phyloP scores from a whole-genome alignment of 2,329 filamentous ascomycete genomes.

The Akanthomyces dipterigenus region DNA sequence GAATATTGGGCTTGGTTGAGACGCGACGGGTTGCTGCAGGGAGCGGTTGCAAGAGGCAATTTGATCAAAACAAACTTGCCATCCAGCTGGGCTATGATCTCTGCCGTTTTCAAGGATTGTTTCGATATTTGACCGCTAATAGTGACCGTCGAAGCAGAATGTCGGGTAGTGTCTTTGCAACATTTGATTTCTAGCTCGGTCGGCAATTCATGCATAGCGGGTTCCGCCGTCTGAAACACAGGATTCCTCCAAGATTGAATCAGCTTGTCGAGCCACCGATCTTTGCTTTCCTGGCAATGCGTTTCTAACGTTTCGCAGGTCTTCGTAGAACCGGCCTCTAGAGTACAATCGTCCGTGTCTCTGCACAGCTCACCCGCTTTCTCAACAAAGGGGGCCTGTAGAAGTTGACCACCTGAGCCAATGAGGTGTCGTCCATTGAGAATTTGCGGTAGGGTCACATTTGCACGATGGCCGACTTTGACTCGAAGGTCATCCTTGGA shows the following conservation, averaged over 20 bases:
- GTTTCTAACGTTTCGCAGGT: background rate
- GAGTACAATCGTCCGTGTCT: background rate
- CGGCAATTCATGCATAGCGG: constrained; percentile 36
- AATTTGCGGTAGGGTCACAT: background rate
- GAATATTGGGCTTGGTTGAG: constrained; percentile 32
- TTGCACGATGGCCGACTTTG: constrained; percentile 20
- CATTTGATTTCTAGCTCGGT: constrained; percentile 12
- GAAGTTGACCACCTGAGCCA: constrained; percentile 33
- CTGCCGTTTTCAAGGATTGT: constrained; percentile 48
- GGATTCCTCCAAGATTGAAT: constrained; percentile 68
- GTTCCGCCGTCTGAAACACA: constrained; percentile 52
- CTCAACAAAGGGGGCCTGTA: constrained; percentile 40
- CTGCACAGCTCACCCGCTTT: background rate
- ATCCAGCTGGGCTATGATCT: constrained; percentile 77
- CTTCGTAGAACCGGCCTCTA: background rate
- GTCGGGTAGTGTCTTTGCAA: background rate
- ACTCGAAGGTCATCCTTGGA: constrained; percentile 34
- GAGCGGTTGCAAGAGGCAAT: constrained; percentile 29
- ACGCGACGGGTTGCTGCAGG: background rate
- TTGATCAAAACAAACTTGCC: constrained; percentile 78
- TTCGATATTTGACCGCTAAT: constrained; percentile 52
- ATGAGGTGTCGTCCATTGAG: constrained; percentile 23
- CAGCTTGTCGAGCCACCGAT: constrained; percentile 53
- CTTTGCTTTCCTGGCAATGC: constrained; percentile 13
- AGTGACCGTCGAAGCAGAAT: constrained; percentile 23